Evolutionary conservation across 345 rosid genomes (phyloP), one percentile per base, ranked within the genome.

Genomic region (Citrus australasica): DNA sequence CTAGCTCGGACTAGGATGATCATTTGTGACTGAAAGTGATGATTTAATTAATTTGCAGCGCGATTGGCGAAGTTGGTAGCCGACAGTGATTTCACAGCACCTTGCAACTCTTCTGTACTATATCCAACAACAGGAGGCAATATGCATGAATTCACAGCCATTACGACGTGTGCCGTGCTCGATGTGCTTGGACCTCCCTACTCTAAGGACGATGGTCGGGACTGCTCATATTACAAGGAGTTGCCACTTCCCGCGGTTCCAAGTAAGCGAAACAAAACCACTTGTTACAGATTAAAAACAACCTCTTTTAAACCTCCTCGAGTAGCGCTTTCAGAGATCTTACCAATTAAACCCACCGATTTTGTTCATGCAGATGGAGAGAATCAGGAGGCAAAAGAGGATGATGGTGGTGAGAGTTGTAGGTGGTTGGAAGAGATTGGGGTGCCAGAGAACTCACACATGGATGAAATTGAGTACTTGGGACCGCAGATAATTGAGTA

Each of bases 171-270:
- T 16, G 94, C 88, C 0, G 74, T 92, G 38, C 93, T 92, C 42
- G 97, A 92, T 48, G 91, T 92, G 37, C 66, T 92, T 0, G 97
- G 94, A 67, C 97, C 97, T 79, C 97, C 94, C 35, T 92, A 90
- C 76, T 87, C 91, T 1, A 80, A 76, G 8, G 84, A 85, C 8
- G 92, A 88, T 38, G 91, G 83, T 1, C 91, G 97, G 0, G 93
- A 92, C n/a, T 84, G 90, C 77, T 87, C 90, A 0, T 84, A 92
- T 35, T 92, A 90, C 83, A 85, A 78, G 78, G 97, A 88, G 6
- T 37, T 28, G 25, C 89, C 91, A 0, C 76, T 68, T 71, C 24
- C 63, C 19, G 69, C 81, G 8, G 22, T 71, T 13, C 37, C 90
- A 69, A 80, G 93, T 90, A 79, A 87, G 92, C 51, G 16, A 70